Evolutionary conservation across 2,329 filamentous ascomycete genomes (phyloP).

Genomic region (Aspergillus quadrilineatus): DNA sequence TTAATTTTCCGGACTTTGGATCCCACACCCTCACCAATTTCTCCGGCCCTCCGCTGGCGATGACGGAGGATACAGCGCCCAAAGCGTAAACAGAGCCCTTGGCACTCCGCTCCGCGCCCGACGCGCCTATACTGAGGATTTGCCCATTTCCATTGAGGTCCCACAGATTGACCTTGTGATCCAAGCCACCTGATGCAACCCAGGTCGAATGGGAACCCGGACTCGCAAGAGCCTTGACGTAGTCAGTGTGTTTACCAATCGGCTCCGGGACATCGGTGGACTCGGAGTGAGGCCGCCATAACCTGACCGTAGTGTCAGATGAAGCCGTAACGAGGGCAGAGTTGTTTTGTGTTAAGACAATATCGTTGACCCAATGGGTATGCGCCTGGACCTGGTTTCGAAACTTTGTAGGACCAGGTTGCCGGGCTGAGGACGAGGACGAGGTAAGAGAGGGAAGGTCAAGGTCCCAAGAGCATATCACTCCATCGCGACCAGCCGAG

Average conservation of each 20-base stretch:
- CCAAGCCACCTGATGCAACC: constrained; percentile 91
- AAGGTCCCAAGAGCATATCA: constrained; percentile 94
- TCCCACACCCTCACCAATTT: constrained; percentile 93
- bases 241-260: constrained; percentile 91
- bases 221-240: constrained; percentile 89
- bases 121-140: constrained; percentile 74
- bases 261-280: constrained; percentile 67
- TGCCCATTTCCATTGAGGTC: constrained; percentile 86
- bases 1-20: constrained; percentile 77
- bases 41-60: constrained; percentile 92
- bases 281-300: constrained; percentile 76
- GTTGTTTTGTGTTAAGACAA: constrained; percentile 75
- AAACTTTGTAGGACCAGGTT: constrained; percentile 51
- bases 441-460: constrained; percentile 37
- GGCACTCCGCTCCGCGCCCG: constrained; percentile 74
- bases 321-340: constrained; percentile 82
- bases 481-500: constrained; percentile 91
- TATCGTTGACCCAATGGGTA: constrained; percentile 95
- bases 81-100: constrained; percentile 96
- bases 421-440: constrained; percentile 13
- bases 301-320: constrained; percentile 88
- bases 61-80: constrained; percentile 72
- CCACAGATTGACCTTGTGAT: constrained; percentile 90
- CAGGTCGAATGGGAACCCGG: constrained; percentile 70
- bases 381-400: constrained; percentile 73